These are phyloP conservation scores for Sordariomycetes sp. DNA, from an alignment of 2,329 filamentous ascomycete genomes.

Conservation along the genomic window DNA sequence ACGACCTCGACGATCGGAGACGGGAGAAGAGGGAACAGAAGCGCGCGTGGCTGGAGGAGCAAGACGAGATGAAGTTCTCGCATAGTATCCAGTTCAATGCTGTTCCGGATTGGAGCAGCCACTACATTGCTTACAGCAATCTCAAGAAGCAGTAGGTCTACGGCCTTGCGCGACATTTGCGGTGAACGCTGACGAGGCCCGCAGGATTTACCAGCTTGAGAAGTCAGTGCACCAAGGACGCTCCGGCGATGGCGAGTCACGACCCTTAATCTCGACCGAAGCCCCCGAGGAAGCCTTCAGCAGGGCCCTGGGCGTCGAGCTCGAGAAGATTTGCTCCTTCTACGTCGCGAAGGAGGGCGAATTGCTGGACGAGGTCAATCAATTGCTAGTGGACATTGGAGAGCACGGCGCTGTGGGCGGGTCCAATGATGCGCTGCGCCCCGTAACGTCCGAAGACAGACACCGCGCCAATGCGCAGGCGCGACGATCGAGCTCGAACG, in stretches of 20 bases:
- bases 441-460: constrained; percentile 17
- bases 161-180: neutral
- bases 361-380: constrained; percentile 70
- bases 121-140: constrained; percentile 98
- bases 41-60: constrained; percentile 59
- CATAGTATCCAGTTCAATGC: constrained; percentile 99
- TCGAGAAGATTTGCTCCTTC: constrained; percentile 91
- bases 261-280: constrained; percentile 65
- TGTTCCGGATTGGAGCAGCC: constrained; percentile 97
- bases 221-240: constrained; percentile 63
- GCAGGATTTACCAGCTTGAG: constrained; percentile 89
- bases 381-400: constrained; percentile 66
- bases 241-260: constrained; percentile 67
- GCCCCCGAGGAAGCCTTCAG: constrained; percentile 78
- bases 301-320: constrained; percentile 73
- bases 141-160: constrained; percentile 85
- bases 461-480: constrained; percentile 10
- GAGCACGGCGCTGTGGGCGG: constrained; percentile 46
- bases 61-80: constrained; percentile 97
- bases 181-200: constrained; percentile 4
- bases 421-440: constrained; percentile 21
- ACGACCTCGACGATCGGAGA: constrained; percentile 22
- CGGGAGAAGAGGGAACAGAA: constrained; percentile 49
- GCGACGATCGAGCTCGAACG: constrained; percentile 25
- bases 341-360: constrained; percentile 85